phyloP scores from a whole-genome alignment of 345 rosid species.

The Eucalyptus camaldulensis region DNA sequence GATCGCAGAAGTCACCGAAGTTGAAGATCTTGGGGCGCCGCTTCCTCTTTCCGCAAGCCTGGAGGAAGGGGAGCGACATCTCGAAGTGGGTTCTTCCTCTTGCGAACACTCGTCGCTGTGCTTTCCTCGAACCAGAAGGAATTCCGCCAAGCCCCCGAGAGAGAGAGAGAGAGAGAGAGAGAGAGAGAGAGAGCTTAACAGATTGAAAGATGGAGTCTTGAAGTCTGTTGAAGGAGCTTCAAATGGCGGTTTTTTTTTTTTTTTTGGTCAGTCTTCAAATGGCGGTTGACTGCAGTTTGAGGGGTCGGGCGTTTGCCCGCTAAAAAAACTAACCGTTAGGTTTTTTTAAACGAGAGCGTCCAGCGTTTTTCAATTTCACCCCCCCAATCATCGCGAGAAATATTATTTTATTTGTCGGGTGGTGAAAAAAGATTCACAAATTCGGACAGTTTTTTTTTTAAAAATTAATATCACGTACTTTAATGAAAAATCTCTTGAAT shows the following conservation, averaged over 20 bases:
- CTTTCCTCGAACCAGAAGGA: not conserved
- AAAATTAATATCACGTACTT: not conserved
- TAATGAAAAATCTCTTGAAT: not conserved
- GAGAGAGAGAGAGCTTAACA: too few relatives aligned
- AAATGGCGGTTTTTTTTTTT: not conserved
- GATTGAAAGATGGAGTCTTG: not conserved
- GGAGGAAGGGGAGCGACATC: constrained; percentile 49
- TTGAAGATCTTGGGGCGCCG: constrained; percentile 27
- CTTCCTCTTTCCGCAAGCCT: constrained; percentile 55
- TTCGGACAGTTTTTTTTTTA: not conserved
- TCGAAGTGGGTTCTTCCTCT: not conserved
- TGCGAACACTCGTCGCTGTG: not conserved
- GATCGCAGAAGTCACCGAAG: constrained; percentile 31
- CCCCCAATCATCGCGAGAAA: not conserved
- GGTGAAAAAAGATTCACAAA: not conserved
- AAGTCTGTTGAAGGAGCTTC: not conserved
- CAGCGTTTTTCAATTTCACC: not conserved
- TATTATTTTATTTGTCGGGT: not conserved
- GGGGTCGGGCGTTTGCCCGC: not conserved
- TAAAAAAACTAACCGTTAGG: not conserved
- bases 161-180: not conserved
- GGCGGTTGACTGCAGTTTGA: not conserved
- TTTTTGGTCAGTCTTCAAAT: not conserved
- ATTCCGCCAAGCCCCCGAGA: not conserved
- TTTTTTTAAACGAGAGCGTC: not conserved